Evolutionary conservation across 2,329 filamentous ascomycete genomes (phyloP), one percentile per base, ranked within the genome.

Genomic region (Byssochlamys sp.): DNA sequence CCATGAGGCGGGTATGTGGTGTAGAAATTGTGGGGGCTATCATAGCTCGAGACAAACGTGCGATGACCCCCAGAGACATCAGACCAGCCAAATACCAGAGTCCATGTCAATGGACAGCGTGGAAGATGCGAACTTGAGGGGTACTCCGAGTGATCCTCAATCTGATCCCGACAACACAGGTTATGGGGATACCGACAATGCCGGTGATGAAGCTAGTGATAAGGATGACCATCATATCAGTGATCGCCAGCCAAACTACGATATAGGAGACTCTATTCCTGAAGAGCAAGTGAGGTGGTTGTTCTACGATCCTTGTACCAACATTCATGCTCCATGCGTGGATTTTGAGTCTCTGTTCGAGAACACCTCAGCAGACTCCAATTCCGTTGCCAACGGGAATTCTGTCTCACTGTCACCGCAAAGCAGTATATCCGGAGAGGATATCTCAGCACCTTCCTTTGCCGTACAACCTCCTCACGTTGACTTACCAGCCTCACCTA

Each of bases 1-100:
- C 35, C 66, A 69, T 61, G 65, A 65, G 33, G 60, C 59, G 52
- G 66, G 66, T 25, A 68, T 68, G 66, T 65, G 58, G 57, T 65
- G 60, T 57, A 63, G 65, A 31, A 67, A 67, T 26, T 65, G 61
- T 25, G 65, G 65, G 12, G 65, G 65, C 19, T 55, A 12, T 55
- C 50, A 48, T 51, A 54, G 24, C 54, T 19, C 50, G 26, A 12
- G 10, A 29, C 7, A 5, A 4, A 27, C 28, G 3, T n/a, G 28
- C 4, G 52, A 28, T 53, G 52, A 26, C 27, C 3, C 28, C 27
- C 26, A 24, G n/a, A 27, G 28, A 2, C 10, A n/a, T 33, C 3
- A 31, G 19, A 11, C 33, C n/a, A 57, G 26, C 12, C 45, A 53
- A 11, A 52, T 39, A 14, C 28, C 51, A 26, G 58, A 53, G 33